These are phyloP conservation scores for Ceratocystis papillata DNA, from an alignment of 2,329 filamentous ascomycete species.

Conservation along the genomic window DNA sequence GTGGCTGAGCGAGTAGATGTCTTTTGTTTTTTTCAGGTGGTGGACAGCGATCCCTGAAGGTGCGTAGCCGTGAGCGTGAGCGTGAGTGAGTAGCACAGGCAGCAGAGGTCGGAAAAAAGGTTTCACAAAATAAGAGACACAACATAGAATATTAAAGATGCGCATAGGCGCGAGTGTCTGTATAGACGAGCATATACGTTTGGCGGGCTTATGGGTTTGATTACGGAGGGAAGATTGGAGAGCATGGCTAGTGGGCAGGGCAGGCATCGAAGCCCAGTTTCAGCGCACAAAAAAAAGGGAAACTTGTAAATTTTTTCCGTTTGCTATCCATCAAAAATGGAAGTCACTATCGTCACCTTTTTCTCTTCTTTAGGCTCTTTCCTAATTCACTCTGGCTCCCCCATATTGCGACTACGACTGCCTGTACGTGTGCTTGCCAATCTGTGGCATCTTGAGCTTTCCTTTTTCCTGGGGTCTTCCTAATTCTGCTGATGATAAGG, in stretches of 20 bases:
- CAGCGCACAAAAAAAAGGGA: not conserved
- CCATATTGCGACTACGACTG: not conserved
- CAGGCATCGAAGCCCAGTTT: no score
- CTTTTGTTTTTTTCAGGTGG: conserved; percentile 4
- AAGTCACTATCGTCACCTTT: conserved; percentile 3
- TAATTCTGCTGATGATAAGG: not conserved
- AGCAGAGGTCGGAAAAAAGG: not conserved
- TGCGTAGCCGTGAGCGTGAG: not conserved
- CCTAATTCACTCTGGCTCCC: not conserved
- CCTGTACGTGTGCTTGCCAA: no score
- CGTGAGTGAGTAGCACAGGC: not conserved
- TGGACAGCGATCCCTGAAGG: not conserved
- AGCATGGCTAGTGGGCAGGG: no score
- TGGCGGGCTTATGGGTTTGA: not conserved
- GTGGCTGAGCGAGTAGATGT: conserved; percentile 3
- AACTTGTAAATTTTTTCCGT: not conserved
- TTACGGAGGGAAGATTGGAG: no score
- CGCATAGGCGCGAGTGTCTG: not conserved
- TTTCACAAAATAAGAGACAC: conserved; percentile 2
- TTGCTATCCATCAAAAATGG: not conserved
- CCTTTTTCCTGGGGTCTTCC: not conserved
- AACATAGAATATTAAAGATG: conserved; percentile 4
- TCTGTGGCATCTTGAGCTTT: not conserved
- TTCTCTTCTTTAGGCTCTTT: not conserved
- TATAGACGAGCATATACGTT: not conserved